A percentile compares a stretch with the other conserved stretches of the same genome.
Conservation (phyloP, 257 asterid species). For the Agastache rugosa region DNA sequence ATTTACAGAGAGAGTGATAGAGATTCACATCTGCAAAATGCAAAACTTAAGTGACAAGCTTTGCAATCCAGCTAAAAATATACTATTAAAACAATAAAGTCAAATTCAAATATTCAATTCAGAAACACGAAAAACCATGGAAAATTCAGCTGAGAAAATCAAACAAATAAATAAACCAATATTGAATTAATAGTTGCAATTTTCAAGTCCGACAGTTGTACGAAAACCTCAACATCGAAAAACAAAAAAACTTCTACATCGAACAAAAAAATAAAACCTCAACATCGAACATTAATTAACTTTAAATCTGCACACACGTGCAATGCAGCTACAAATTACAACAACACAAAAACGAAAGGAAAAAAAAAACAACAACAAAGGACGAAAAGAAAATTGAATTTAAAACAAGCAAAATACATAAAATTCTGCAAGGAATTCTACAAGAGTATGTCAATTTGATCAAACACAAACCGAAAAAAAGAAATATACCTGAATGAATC, state of each 20-base stretch:
- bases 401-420: background rate
- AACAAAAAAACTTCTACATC: too few relatives aligned
- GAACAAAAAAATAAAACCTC: too few relatives aligned
- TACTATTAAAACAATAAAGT: background rate
- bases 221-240: background rate
- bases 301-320: background rate
- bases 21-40: background rate
- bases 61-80: background rate
- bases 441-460: constrained; percentile 8
- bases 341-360: background rate
- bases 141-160: constrained; percentile 12
- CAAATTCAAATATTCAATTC: background rate
- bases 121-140: background rate
- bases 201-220: background rate
- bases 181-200: background rate
- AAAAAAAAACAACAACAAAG: background rate
- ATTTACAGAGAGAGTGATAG: too few relatives aligned
- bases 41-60: constrained; percentile 12
- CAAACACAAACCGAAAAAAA: background rate
- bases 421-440: background rate
- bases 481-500: background rate
- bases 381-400: too few relatives aligned
- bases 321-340: background rate
- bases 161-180: constrained; percentile 2
- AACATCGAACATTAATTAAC: too few relatives aligned